Conservation (phyloP, 2,329 filamentous ascomycete genomes). For the Arthroderma sp. region DNA sequence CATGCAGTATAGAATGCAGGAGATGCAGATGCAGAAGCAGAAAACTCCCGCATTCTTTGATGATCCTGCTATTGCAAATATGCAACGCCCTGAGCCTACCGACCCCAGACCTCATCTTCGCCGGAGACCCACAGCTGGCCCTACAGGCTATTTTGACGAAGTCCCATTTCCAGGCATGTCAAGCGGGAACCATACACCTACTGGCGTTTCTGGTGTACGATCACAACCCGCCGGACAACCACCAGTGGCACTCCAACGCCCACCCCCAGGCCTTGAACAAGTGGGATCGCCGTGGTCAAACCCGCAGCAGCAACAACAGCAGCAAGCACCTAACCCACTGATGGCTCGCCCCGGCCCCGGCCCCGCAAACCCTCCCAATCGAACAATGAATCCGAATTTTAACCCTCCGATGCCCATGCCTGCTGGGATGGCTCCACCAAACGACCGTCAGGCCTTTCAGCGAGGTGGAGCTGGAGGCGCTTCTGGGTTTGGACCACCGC, state of each 20-base stretch:
- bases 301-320: slow-evolving; percentile 23
- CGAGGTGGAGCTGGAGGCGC: slow-evolving; percentile 19
- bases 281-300: slow-evolving; percentile 28
- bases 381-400: slow-evolving; percentile 24
- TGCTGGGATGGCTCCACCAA: slow-evolving; percentile 21
- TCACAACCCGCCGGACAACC: slow-evolving; percentile 22
- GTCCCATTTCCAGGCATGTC: slow-evolving; percentile 20
- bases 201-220: slow-evolving; percentile 23
- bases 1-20: slow-evolving; percentile 17
- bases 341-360: slow-evolving; percentile 27
- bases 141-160: slow-evolving; percentile 30
- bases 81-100: slow-evolving; percentile 25
- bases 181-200: slow-evolving; percentile 22
- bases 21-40: slow-evolving; percentile 22
- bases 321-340: slow-evolving; percentile 20
- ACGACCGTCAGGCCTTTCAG: slow-evolving; percentile 26
- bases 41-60: slow-evolving; percentile 29
- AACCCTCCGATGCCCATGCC: slow-evolving; percentile 24
- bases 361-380: slow-evolving; percentile 17
- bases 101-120: slow-evolving; percentile 22
- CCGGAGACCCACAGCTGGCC: slow-evolving; percentile 25
- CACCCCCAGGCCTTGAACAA: slow-evolving; percentile 30
- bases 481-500: slow-evolving; percentile 23
- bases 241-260: slow-evolving; percentile 29
- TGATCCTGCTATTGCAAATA: slow-evolving; percentile 31